Conservation (phyloP, 2,329 filamentous ascomycete species). For the Pyrenophora teres region DNA sequence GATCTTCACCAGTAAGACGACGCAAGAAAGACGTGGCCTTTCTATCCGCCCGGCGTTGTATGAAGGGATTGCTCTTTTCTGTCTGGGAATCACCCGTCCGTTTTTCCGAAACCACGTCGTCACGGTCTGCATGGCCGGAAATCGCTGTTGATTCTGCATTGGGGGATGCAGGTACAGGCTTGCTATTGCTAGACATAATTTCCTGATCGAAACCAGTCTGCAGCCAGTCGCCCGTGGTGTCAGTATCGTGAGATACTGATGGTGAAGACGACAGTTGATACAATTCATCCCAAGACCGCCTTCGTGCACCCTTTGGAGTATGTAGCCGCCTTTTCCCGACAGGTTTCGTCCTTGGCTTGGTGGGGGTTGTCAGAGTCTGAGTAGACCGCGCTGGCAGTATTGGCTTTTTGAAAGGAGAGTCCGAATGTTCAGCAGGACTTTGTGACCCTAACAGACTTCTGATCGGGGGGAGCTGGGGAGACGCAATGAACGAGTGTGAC, state of each 20-base stretch:
- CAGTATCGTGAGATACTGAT: constrained; percentile 4
- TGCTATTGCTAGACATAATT: constrained; percentile 50
- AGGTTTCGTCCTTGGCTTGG: constrained; percentile 5
- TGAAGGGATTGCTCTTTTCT: constrained; percentile 38
- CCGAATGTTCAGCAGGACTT: constrained; percentile 2
- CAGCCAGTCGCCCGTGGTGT: constrained; percentile 7
- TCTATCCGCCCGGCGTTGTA: constrained; percentile 6
- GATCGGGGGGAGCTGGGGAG: constrained; percentile 17
- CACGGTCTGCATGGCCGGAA: constrained; percentile 43
- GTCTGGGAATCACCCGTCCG: constrained; percentile 32
- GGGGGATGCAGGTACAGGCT: constrained; percentile 49
- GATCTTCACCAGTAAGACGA: constrained; percentile 29
- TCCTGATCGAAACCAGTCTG: constrained; percentile 15
- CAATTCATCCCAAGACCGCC: not conserved
- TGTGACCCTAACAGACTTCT: constrained; percentile 17
- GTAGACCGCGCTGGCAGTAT: constrained; percentile 6
- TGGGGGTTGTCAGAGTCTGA: constrained; percentile 23
- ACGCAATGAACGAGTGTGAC: not conserved
- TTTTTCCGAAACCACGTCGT: constrained; percentile 38
- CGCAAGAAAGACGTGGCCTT: constrained; percentile 32
- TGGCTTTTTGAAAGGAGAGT: constrained; percentile 25
- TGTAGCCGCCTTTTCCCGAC: constrained; percentile 6
- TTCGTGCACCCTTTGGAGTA: constrained; percentile 13
- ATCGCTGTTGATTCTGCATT: constrained; percentile 46
- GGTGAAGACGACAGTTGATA: constrained; percentile 20